Evolutionary conservation across 257 asterid species (phyloP).

Genomic region (Solanum dulcamara): DNA sequence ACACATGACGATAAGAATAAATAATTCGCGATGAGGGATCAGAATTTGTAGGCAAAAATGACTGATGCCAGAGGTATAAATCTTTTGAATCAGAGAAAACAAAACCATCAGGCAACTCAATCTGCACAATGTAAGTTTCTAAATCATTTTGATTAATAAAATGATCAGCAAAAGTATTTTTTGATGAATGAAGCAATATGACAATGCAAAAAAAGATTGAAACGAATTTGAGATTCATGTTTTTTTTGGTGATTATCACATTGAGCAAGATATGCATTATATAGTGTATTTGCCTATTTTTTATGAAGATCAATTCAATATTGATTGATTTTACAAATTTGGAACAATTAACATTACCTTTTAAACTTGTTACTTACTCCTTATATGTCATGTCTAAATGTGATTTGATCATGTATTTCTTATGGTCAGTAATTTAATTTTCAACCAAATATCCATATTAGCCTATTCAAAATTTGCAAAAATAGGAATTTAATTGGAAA

Average conservation of each 20-base stretch:
- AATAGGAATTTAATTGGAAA: neutral
- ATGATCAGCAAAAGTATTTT: neutral
- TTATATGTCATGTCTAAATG: too few relatives aligned
- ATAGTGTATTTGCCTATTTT: neutral
- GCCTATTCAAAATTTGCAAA: neutral
- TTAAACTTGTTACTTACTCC: neutral
- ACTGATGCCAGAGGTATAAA: neutral
- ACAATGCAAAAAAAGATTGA: neutral
- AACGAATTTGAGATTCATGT: neutral
- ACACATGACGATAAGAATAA: neutral
- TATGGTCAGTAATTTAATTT: neutral
- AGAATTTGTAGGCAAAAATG: neutral
- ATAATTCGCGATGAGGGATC: neutral
- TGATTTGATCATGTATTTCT: neutral
- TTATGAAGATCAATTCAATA: neutral
- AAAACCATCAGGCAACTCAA: neutral
- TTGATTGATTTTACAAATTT: neutral
- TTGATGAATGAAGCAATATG: neutral
- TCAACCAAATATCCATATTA: neutral
- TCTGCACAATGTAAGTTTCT: neutral
- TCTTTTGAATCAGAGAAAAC: neutral
- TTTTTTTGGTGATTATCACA: neutral
- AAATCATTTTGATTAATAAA: neutral
- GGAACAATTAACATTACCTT: neutral
- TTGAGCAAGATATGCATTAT: neutral